Percentiles rank a stretch among this genome's conserved stretches.
Evolutionary conservation across 495 filamentous ascomycete species (phyloP).

Genomic region (Chaetomium cochliodes): DNA sequence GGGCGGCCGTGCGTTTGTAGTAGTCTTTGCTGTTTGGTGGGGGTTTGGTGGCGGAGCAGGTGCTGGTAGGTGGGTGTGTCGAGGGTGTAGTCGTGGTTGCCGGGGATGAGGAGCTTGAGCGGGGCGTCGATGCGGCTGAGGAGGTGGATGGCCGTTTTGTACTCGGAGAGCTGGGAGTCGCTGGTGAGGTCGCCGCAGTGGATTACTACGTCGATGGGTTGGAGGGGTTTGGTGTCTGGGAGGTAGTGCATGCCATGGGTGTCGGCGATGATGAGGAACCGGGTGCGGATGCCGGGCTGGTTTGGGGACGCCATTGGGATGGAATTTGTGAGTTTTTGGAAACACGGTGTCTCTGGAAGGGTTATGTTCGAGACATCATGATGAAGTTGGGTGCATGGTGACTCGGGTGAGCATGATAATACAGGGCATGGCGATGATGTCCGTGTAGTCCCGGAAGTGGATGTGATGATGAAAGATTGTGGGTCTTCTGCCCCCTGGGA

Average conservation of each 20-base stretch:
- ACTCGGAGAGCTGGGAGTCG: constrained; percentile 56
- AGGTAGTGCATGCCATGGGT: constrained; percentile 50
- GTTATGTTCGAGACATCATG: too few species aligned
- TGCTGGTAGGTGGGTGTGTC: constrained; percentile 45
- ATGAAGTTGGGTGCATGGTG: too few species aligned
- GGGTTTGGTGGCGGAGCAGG: neutral
- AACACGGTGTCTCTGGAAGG: neutral
- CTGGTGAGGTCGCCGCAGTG: constrained; percentile 75
- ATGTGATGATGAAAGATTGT: constrained; percentile 12
- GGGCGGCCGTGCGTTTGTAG: neutral
- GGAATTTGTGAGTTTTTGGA: neutral
- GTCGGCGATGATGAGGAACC: constrained; percentile 62
- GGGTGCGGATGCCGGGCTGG: constrained; percentile 23
- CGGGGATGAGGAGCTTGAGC: constrained; percentile 76
- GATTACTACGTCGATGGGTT: constrained; percentile 57
- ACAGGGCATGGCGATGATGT: neutral
- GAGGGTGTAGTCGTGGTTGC: constrained; percentile 76
- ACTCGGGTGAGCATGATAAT: too few species aligned
- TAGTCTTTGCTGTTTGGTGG: neutral
- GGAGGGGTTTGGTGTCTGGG: constrained; percentile 14
- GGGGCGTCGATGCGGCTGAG: constrained; percentile 58
- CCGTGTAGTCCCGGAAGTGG: neutral
- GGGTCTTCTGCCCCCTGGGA: neutral
- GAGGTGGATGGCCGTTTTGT: constrained; percentile 52
- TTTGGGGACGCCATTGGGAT: neutral